These are phyloP conservation scores for Aechmea fasciata DNA, from an alignment of 176 grass and related monocot genomes.

Conservation along the genomic window DNA sequence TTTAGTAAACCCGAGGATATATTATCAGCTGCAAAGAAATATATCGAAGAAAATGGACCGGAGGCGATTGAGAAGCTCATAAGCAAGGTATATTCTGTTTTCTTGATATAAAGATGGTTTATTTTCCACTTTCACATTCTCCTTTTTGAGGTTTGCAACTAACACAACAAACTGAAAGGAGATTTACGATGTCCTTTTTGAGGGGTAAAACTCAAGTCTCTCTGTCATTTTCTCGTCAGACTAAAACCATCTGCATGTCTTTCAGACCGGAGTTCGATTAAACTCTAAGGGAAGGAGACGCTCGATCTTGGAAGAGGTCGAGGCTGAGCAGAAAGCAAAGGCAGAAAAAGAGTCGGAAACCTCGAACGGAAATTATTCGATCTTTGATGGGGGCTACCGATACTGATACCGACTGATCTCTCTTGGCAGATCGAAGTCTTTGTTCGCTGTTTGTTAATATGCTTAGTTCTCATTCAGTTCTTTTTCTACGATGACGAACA, in stretches of 20 bases:
- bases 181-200: neutral
- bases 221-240: neutral
- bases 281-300: conserved; percentile 35
- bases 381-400: conserved; percentile 52
- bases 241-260: neutral
- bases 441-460: too few relatives aligned
- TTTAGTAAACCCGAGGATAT: conserved; percentile 65
- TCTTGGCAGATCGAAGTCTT: neutral
- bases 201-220: neutral
- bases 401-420: conserved; percentile 13
- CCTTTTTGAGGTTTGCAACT: neutral
- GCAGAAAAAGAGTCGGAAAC: conserved; percentile 60
- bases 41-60: conserved; percentile 77
- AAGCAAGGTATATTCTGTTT: conserved; percentile 52
- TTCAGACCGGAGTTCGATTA: conserved; percentile 51
- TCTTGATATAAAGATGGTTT: neutral
- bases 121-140: neutral
- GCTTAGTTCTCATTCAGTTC: too few relatives aligned
- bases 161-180: neutral
- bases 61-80: conserved; percentile 89
- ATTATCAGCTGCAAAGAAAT: conserved; percentile 79
- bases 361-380: conserved; percentile 48
- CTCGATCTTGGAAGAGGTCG: conserved; percentile 64
- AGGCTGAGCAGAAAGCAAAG: conserved; percentile 34
- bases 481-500: too few relatives aligned